A percentile compares a stretch with the other conserved stretches of the same genome.
These are phyloP conservation scores for Sequoiadendron giganteum DNA, from an alignment of 75 land plant genomes.

Conservation along the genomic window DNA sequence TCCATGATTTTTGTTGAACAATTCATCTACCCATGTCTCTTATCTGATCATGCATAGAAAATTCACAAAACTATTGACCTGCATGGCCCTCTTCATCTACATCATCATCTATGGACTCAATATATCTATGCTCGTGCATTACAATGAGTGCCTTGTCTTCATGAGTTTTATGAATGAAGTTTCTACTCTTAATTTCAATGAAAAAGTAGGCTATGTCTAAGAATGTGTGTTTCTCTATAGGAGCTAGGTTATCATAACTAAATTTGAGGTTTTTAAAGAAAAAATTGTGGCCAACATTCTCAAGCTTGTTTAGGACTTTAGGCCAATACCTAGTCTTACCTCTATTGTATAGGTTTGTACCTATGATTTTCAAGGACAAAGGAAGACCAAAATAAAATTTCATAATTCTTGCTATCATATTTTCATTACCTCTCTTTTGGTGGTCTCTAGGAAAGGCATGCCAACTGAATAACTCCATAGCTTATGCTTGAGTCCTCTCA, in stretches of 20 bases:
- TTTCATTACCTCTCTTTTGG: too few relatives aligned
- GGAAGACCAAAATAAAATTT: not conserved
- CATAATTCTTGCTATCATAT: too few relatives aligned
- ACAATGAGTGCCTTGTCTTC: too few relatives aligned
- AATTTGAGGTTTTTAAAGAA: not conserved
- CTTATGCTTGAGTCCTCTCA: not conserved
- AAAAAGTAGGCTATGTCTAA: not conserved
- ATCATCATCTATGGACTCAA: not conserved
- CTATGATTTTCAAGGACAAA: not conserved
- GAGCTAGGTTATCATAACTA: not conserved
- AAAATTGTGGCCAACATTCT: not conserved
- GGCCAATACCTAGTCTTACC: not conserved
- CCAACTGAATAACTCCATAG: not conserved
- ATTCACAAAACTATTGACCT: not conserved
- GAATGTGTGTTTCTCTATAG: not conserved
- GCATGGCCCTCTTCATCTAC: not conserved
- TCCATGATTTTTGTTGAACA: not conserved
- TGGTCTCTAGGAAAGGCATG: too few relatives aligned
- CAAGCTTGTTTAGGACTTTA: not conserved
- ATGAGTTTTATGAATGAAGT: not conserved
- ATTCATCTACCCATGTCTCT: not conserved
- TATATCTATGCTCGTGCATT: too few relatives aligned
- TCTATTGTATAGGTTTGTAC: not conserved
- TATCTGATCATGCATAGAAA: not conserved
- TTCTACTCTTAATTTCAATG: not conserved